Percentiles rank a stretch among this genome's conserved stretches.
phyloP scores from a whole-genome alignment of 306 rosid genomes.

The Geum urbanum region DNA sequence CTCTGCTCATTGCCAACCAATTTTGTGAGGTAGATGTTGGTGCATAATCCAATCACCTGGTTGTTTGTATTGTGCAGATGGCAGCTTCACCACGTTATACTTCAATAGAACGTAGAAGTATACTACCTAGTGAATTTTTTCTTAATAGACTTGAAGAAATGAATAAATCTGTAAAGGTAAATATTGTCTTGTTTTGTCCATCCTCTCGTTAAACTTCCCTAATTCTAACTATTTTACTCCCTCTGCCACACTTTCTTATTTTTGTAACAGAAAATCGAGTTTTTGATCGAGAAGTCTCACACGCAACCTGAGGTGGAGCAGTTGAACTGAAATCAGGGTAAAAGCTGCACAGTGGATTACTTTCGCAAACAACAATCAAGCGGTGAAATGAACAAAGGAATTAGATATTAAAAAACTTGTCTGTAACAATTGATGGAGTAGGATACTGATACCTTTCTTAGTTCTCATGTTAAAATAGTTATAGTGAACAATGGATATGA shows the following conservation, averaged over 20 bases:
- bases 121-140: slow-evolving; percentile 47
- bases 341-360: background rate
- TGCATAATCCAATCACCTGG: slow-evolving; percentile 1
- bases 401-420: background rate
- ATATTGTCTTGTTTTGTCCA: slow-evolving; percentile 9
- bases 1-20: background rate
- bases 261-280: slow-evolving; percentile 61
- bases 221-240: background rate
- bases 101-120: slow-evolving; percentile 44
- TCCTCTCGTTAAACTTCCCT: background rate
- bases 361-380: slow-evolving; percentile 2
- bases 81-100: slow-evolving; percentile 44
- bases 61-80: slow-evolving; percentile 41
- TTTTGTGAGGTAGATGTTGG: slow-evolving; percentile 2
- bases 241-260: slow-evolving; percentile 1
- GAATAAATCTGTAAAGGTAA: slow-evolving; percentile 76
- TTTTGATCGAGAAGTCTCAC: slow-evolving; percentile 50
- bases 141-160: slow-evolving; percentile 81
- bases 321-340: slow-evolving; percentile 23
- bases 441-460: background rate
- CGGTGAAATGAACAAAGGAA: slow-evolving; percentile 9
- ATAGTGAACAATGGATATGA: too few species aligned
- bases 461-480: background rate
- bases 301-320: slow-evolving; percentile 25
- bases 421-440: slow-evolving; percentile 13